phyloP scores from a whole-genome alignment of 2,329 filamentous ascomycete species.

The Microdochium trichocladiopsis region DNA sequence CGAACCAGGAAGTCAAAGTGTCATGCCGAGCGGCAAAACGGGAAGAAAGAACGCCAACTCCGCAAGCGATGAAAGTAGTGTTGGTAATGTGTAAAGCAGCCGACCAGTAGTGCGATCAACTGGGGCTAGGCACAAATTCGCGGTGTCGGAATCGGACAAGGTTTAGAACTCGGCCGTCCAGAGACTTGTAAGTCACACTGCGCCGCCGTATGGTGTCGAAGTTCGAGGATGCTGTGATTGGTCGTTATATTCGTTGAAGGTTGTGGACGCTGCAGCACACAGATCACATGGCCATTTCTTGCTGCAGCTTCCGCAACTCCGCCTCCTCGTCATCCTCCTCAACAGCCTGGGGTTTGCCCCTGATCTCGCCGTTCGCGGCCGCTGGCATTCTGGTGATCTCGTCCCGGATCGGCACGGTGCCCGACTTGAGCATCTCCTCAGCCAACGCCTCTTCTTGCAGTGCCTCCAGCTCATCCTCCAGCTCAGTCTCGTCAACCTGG shows the following conservation, averaged over 20 bases:
- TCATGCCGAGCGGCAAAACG: neutral
- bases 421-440: constrained; percentile 87
- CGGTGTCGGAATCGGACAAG: too few species aligned
- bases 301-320: constrained; percentile 86
- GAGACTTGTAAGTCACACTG: too few species aligned
- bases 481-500: constrained; percentile 74
- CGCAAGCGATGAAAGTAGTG: constrained; percentile 1
- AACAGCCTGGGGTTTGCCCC: constrained; percentile 43
- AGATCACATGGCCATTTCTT: constrained; percentile 88
- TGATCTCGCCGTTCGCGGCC: constrained; percentile 69
- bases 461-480: constrained; percentile 78
- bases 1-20: neutral
- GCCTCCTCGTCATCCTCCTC: constrained; percentile 95
- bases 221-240: neutral
- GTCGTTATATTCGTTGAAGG: neutral
- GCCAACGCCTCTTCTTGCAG: constrained; percentile 91
- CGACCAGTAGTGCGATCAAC: neutral
- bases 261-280: constrained; percentile 3
- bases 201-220: neutral
- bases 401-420: constrained; percentile 74
- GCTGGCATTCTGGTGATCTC: constrained; percentile 70
- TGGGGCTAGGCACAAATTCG: neutral
- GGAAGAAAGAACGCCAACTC: neutral
- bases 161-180: too few species aligned
- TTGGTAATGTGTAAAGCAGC: neutral